Conservation (phyloP, 2,329 filamentous ascomycete species). For the Cladosporium sp. region DNA sequence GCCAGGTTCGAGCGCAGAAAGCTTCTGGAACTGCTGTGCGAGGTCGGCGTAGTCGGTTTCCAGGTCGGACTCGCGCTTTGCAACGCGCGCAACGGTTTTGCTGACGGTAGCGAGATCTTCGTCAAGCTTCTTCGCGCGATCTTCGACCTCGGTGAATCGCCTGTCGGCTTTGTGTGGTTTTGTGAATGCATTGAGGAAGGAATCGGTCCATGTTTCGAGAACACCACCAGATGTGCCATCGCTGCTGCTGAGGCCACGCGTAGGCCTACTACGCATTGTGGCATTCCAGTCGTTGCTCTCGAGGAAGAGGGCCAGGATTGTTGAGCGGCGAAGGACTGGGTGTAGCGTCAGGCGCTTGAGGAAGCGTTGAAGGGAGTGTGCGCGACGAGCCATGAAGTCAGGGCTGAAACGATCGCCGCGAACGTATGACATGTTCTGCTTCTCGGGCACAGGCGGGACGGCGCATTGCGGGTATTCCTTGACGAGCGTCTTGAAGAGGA, state of each 20-base stretch:
- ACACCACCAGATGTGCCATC: slow-evolving; percentile 63
- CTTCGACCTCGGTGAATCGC: slow-evolving; percentile 89
- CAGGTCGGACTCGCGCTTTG: slow-evolving; percentile 81
- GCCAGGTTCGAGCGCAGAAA: slow-evolving; percentile 83
- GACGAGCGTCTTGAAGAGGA: slow-evolving; percentile 85
- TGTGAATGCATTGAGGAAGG: slow-evolving; percentile 93
- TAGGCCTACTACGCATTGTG: slow-evolving; percentile 78
- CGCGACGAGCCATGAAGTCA: slow-evolving; percentile 87
- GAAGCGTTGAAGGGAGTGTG: slow-evolving; percentile 89
- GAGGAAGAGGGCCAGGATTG: slow-evolving; percentile 83
- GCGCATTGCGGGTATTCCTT: slow-evolving; percentile 89
- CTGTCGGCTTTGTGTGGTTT: slow-evolving; percentile 95
- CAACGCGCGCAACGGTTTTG: slow-evolving; percentile 91
- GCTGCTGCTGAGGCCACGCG: slow-evolving; percentile 55
- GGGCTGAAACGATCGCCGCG: slow-evolving; percentile 90
- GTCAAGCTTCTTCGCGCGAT: slow-evolving; percentile 89
- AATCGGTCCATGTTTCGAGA: slow-evolving; percentile 93
- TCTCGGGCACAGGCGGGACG: slow-evolving; percentile 92
- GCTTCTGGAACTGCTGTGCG: slow-evolving; percentile 90
- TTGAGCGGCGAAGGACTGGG: slow-evolving; percentile 79
- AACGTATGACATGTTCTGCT: slow-evolving; percentile 99
- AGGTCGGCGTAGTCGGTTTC: slow-evolving; percentile 87
- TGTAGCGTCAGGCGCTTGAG: slow-evolving; percentile 83
- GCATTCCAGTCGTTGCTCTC: slow-evolving; percentile 96
- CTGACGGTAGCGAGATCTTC: slow-evolving; percentile 91